Evolutionary conservation across 148 eudicot species (phyloP), one percentile per base, ranked within the genome.

Genomic region (Fagopyrum esculentum): DNA sequence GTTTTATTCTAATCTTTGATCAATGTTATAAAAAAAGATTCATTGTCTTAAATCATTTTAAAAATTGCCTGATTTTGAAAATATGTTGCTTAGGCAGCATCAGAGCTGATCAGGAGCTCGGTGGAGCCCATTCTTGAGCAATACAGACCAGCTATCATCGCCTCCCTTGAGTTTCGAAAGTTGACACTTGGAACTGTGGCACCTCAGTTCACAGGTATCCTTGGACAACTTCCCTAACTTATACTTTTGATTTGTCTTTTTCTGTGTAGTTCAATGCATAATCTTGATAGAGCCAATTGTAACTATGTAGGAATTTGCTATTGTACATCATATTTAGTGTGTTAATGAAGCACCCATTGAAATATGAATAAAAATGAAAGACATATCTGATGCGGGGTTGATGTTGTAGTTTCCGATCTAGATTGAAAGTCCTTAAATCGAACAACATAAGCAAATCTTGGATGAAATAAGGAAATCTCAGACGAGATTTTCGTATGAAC

Each of bases 121-220:
- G 92, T 88, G 66, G 98, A 93, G 81, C 97, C 97, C 50, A 85
- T 84, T 77, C 89, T 93, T 47, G 97, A 91, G 88, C 91, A 91
- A 83, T 93, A 93, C 63, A 82, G 85, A 75, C 94, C 97, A 7
- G 82, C 83, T 49, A 73, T 93, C 69, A 79, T 93, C 66, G 85
- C 87, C 43, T 85, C 97, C 56, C 77, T 93, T 47, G 85, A 78
- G 82, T 93, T 93, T 63, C 84, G 86, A 40, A 93, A 80, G 83
- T 84, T 93, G 79, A 93, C 98, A 51, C 94, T 93, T 73, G 98
- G 97, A 12, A 93, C 94, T 60, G 93, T 93, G 68, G 91, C 98
- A 51, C 97, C 98, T 29, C 94, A 89, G 75, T 89, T 93, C 81
- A 93, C 97, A 69, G 98, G 97, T 91, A 49, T 87, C 83, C 48